phyloP scores from a whole-genome alignment of 2,329 filamentous ascomycete genomes.

The Trichoderma guizhouense region DNA sequence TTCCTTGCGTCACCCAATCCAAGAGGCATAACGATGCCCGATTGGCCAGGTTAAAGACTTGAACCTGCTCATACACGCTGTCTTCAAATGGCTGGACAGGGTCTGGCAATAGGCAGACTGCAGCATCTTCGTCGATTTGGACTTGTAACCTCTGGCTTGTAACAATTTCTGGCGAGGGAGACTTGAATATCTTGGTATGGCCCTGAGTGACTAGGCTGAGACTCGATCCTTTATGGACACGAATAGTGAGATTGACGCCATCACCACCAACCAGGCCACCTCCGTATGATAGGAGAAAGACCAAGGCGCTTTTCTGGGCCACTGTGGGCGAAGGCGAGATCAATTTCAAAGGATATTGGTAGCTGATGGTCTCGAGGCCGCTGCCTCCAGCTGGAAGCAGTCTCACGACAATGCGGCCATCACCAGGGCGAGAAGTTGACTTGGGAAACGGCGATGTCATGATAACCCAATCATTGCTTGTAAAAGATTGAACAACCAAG shows the following conservation, averaged over 20 bases:
- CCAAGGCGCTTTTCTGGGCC: slow-evolving; percentile 65
- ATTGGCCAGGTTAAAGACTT: slow-evolving; percentile 65
- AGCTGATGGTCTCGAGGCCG: slow-evolving; percentile 70
- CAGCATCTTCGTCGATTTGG: slow-evolving; percentile 47
- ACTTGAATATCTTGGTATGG: slow-evolving; percentile 95
- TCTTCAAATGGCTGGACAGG: slow-evolving; percentile 87
- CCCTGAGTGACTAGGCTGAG: slow-evolving; percentile 70
- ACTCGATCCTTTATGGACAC: slow-evolving; percentile 60
- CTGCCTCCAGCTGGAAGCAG: slow-evolving; percentile 69
- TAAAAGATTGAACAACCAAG: not conserved
- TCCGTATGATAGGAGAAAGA: slow-evolving; percentile 91
- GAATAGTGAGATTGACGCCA: slow-evolving; percentile 68
- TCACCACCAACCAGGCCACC: slow-evolving; percentile 91
- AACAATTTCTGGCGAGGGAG: slow-evolving; percentile 51
- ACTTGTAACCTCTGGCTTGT: slow-evolving; percentile 58
- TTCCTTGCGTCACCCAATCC: slow-evolving; percentile 92
- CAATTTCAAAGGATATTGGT: slow-evolving; percentile 93
- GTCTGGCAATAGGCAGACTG: slow-evolving; percentile 74
- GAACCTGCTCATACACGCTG: slow-evolving; percentile 80
- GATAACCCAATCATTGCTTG: slow-evolving; percentile 21
- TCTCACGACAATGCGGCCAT: slow-evolving; percentile 72
- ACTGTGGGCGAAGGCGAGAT: slow-evolving; percentile 72
- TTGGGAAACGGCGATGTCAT: slow-evolving; percentile 65
- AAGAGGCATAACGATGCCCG: slow-evolving; percentile 70
- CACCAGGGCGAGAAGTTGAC: slow-evolving; percentile 70